These are phyloP conservation scores for Thraustochytrium sp. DNA, from an alignment of 352 stramenopile species.

Conservation along the genomic window DNA sequence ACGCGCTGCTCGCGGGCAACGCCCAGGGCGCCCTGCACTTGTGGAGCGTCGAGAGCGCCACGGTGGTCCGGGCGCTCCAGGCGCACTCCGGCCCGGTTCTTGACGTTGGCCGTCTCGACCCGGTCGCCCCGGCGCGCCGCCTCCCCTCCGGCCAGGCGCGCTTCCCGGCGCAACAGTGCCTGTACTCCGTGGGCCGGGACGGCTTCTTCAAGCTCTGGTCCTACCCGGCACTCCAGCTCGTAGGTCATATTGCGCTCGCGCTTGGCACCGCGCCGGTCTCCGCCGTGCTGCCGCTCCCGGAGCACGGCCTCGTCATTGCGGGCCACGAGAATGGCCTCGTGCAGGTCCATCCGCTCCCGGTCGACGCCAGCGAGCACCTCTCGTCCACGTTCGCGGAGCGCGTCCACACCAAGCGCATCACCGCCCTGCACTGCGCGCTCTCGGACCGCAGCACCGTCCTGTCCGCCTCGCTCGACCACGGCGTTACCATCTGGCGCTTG, in stretches of 20 bases:
- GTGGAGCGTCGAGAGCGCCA: constrained; percentile 9
- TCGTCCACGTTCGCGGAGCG: neutral
- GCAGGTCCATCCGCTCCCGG: too few relatives aligned
- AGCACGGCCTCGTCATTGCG: too few relatives aligned
- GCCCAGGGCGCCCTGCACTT: neutral
- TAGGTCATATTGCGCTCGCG: neutral
- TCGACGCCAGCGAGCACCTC: too few relatives aligned
- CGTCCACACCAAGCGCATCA: constrained; percentile 10
- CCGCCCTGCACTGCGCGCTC: neutral
- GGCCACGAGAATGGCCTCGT: too few relatives aligned
- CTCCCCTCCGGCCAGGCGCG: neutral
- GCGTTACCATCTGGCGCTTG: constrained; percentile 12
- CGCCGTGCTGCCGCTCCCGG: too few relatives aligned
- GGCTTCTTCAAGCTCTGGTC: constrained; percentile 30
- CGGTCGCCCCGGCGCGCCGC: neutral
- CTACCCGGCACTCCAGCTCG: neutral
- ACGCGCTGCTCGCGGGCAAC: constrained; percentile 8
- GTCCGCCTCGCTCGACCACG: constrained; percentile 24
- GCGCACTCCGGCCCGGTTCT: constrained; percentile 26
- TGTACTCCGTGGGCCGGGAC: constrained; percentile 1
- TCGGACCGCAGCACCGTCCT: neutral
- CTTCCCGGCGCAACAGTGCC: neutral
- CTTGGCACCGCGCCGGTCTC: too few relatives aligned
- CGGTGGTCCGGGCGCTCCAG: neutral
- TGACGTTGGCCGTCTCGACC: neutral